phyloP scores from a whole-genome alignment of 345 rosid species.

The Acer yangbiense region DNA sequence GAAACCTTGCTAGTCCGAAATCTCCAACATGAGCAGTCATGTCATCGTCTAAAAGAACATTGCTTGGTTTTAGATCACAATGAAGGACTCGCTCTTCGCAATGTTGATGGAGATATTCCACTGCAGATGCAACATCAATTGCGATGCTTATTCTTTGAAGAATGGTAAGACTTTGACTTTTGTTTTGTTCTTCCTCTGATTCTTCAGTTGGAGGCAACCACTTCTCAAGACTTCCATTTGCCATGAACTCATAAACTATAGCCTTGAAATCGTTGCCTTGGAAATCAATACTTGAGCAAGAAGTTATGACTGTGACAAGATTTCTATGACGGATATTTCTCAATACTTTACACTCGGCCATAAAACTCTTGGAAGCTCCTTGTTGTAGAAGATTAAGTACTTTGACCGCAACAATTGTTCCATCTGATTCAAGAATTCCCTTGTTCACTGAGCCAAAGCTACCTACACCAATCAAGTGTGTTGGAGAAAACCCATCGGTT shows the following conservation, averaged over 20 bases:
- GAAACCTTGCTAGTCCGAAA: constrained; percentile 21
- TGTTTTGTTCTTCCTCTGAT: neutral
- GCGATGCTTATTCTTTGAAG: constrained; percentile 17
- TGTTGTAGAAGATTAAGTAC: constrained; percentile 11
- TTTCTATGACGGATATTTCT: constrained; percentile 22
- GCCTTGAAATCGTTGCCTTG: constrained; percentile 27
- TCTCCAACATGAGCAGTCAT: constrained; percentile 23
- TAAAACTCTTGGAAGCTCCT: constrained; percentile 25
- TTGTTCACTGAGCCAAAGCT: constrained; percentile 24
- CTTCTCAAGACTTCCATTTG: constrained; percentile 30
- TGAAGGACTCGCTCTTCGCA: neutral
- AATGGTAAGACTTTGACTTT: neutral
- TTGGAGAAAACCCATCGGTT: constrained; percentile 19
- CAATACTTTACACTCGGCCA: constrained; percentile 21
- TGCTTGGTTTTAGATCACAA: constrained; percentile 21
- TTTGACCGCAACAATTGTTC: constrained; percentile 15
- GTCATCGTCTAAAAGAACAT: constrained; percentile 17
- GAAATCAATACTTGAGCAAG: constrained; percentile 23
- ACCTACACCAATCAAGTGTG: constrained; percentile 20
- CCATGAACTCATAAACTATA: constrained; percentile 19
- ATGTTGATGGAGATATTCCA: constrained; percentile 9
- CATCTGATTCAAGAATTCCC: constrained; percentile 12
- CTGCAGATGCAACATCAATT: neutral
- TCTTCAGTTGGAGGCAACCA: neutral
- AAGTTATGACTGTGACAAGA: constrained; percentile 18